phyloP scores from a whole-genome alignment of 176 grass and related monocot genomes.

The Chloris gayana region DNA sequence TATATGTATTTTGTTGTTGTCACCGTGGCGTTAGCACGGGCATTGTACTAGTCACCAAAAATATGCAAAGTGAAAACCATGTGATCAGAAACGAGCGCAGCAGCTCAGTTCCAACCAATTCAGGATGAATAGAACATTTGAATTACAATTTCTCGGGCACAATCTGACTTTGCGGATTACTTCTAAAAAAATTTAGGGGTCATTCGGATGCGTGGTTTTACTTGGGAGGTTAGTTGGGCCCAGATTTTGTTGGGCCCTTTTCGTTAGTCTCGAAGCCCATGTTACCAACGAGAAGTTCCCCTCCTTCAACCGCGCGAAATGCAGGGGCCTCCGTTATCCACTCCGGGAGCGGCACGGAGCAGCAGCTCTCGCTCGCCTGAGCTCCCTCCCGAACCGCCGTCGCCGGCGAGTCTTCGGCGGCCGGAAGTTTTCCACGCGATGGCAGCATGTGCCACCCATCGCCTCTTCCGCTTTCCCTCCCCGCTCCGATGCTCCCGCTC shows the following conservation, averaged over 20 bases:
- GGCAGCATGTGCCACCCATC: slow-evolving; percentile 27
- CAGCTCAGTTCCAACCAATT: too few relatives aligned
- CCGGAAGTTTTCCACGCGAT: slow-evolving; percentile 10
- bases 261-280: background rate
- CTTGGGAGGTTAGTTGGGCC: background rate
- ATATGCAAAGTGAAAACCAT: background rate
- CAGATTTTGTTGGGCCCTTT: background rate
- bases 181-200: too few relatives aligned
- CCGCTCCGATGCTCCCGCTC: slow-evolving; percentile 15
- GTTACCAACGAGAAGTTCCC: background rate
- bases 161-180: too few relatives aligned
- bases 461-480: slow-evolving; percentile 27
- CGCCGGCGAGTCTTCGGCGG: background rate
- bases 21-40: too few relatives aligned
- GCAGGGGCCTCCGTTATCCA: background rate
- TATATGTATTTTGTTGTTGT: too few relatives aligned
- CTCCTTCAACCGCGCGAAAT: background rate
- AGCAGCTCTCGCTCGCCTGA: background rate
- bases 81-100: background rate
- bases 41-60: too few relatives aligned
- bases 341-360: background rate
- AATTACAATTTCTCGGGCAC: too few relatives aligned
- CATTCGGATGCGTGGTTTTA: too few relatives aligned
- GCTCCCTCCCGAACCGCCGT: background rate
- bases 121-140: background rate